These are phyloP conservation scores for Mediolabrus comicus DNA, from an alignment of 108 stramenopile species.

Conservation along the genomic window DNA sequence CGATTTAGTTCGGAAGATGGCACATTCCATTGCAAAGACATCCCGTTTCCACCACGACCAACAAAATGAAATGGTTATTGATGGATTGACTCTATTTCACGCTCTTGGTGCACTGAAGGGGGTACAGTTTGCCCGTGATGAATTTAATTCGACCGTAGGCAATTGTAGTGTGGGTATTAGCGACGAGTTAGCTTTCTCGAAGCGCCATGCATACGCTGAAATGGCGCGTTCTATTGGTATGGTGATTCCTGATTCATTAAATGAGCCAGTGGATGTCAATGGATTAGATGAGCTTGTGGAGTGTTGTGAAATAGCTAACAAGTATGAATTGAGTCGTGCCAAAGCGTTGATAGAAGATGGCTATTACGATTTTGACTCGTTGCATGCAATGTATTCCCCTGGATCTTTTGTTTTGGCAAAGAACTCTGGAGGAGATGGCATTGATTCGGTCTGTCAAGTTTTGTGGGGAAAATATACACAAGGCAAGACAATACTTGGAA, in stretches of 20 bases:
- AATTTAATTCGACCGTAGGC: constrained; percentile 51
- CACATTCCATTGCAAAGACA: constrained; percentile 52
- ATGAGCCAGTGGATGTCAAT: constrained; percentile 34
- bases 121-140: constrained; percentile 53
- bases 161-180: neutral
- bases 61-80: constrained; percentile 33
- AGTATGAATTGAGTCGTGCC: constrained; percentile 23
- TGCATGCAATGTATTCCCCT: constrained; percentile 44
- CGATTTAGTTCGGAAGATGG: constrained; percentile 56
- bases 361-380: constrained; percentile 64
- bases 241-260: constrained; percentile 3
- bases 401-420: constrained; percentile 53
- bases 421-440: constrained; percentile 50
- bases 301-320: constrained; percentile 35
- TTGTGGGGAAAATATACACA: constrained; percentile 59
- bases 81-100: constrained; percentile 47
- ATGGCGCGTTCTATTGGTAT: constrained; percentile 51
- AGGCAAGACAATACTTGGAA: constrained; percentile 53
- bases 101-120: constrained; percentile 62
- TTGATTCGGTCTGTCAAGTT: constrained; percentile 60
- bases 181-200: constrained; percentile 28
- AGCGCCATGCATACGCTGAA: constrained; percentile 53
- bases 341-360: constrained; percentile 31
- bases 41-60: constrained; percentile 2
- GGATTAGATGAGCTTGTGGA: constrained; percentile 61